Base-by-base conservation (phyloP, 805 yeast species). In the Ogataea nonfermentans region DNA sequence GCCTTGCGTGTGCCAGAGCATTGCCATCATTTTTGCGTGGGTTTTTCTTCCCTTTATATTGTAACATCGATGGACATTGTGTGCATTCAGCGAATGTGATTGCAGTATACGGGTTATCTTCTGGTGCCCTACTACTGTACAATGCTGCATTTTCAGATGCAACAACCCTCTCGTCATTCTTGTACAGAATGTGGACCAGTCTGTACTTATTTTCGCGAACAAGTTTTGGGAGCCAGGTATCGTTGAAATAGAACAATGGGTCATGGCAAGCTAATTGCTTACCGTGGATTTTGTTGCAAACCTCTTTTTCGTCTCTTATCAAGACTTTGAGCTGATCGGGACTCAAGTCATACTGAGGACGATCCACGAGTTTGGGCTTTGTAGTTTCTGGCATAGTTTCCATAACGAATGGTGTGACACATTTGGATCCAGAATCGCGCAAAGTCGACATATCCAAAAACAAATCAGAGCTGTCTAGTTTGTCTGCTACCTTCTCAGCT, bases 41-140 rank as follows among this genome's bases (percentile, higher is more conserved):
- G 31, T 38, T 38, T 9, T 23, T 35, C 24, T 28, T 31, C 3
- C 47, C 46, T 13, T 37, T 36, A 23, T 33, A 43, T n/a, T 32
- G 43, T 9, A 27, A 29, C 10, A 30, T 15, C 14, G 28, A 9
- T 11, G 31, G 15, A 28, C 47, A 43, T 12, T 25, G 32, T 4
- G 37, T 29, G 32, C 47, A 43, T 15, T 32, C 26, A 14, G 47
- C 47, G 16, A 29, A 38, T 0, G 47, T 43, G 13, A 38, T 16
- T 13, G 35, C 43, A 8, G 19, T 15, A 29, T 43, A 43, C 8
- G 47, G 43, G 14, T 30, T 29, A 19, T 26, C 20, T 7, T 9
- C 24, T 11, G 40, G 25, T 11, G 37, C 38, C 16, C 11, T 9
- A 9, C 22, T 12, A 3, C 26, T 16, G 15, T 19, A 24, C 13